Percentiles rank a stretch among this genome's conserved stretches.
Conservation (phyloP, 2,329 filamentous ascomycete genomes). For the Xylaria sp. region DNA sequence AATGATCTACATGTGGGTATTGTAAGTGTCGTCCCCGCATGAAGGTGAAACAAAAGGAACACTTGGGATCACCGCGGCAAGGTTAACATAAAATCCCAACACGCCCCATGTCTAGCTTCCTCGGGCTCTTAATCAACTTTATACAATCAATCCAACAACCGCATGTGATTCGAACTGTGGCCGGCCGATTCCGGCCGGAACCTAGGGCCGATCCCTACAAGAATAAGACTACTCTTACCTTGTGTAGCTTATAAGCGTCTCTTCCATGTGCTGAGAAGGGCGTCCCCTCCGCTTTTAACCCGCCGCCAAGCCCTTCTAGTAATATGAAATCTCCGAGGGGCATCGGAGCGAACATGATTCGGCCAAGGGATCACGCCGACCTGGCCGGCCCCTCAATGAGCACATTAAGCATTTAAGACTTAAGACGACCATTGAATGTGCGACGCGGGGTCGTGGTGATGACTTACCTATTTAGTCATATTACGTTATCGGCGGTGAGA, state of each 20-base stretch:
- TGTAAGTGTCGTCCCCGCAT: background rate
- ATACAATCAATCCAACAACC: background rate
- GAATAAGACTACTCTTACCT: background rate
- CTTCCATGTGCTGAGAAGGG: background rate
- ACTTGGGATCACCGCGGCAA: background rate
- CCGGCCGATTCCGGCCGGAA: background rate
- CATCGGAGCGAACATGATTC: constrained; percentile 7
- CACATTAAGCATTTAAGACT: background rate
- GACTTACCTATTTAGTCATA: background rate
- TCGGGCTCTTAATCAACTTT: background rate
- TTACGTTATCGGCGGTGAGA: background rate
- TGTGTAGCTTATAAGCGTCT: background rate
- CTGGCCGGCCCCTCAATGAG: constrained; percentile 6
- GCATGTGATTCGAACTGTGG: background rate
- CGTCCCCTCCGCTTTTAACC: background rate
- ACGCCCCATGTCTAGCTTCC: background rate
- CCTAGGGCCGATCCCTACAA: background rate
- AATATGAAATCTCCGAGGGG: constrained; percentile 10
- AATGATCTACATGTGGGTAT: background rate
- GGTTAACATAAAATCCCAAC: background rate
- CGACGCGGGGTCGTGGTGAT: too few species aligned
- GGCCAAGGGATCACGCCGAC: background rate
- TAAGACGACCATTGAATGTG: background rate
- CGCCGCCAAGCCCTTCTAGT: constrained; percentile 23
- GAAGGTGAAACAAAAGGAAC: background rate